Conservation (phyloP, 2,329 filamentous ascomycete species). For the Penicillium occitanis region DNA sequence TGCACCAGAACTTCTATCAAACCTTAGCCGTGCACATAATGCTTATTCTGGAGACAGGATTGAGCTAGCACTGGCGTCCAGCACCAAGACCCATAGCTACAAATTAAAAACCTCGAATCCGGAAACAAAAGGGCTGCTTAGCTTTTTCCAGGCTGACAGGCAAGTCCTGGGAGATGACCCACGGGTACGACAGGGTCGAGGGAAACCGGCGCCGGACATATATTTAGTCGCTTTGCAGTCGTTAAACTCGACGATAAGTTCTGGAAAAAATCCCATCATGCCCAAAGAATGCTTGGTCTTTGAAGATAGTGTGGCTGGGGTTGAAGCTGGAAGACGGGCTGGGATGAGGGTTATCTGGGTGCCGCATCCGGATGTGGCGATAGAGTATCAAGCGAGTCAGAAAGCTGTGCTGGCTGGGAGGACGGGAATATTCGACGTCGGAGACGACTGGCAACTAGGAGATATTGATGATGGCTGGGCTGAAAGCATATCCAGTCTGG, state of each 20-base stretch:
- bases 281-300: slow-evolving; percentile 37
- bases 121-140: too few relatives aligned
- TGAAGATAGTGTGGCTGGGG: slow-evolving; percentile 35
- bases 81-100: too few relatives aligned
- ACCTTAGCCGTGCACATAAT: too few relatives aligned
- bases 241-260: slow-evolving; percentile 22
- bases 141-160: too few relatives aligned
- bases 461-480: slow-evolving; percentile 42
- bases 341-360: slow-evolving; percentile 40
- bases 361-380: slow-evolving; percentile 33
- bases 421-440: slow-evolving; percentile 29
- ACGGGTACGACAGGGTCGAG: too few relatives aligned
- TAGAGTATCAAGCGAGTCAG: slow-evolving; percentile 35
- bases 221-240: slow-evolving; percentile 26
- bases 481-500: slow-evolving; percentile 37
- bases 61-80: too few relatives aligned
- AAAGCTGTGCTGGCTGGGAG: slow-evolving; percentile 27
- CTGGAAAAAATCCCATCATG: slow-evolving; percentile 22
- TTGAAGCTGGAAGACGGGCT: slow-evolving; percentile 35
- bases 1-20: too few relatives aligned
- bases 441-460: slow-evolving; percentile 37
- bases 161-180: too few relatives aligned
- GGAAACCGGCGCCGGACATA: too few relatives aligned
- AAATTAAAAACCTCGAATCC: too few relatives aligned
- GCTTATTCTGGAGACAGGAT: too few relatives aligned